These are phyloP conservation scores for Mycocentrospora acerina DNA, from an alignment of 2,329 filamentous ascomycete species.

Conservation along the genomic window DNA sequence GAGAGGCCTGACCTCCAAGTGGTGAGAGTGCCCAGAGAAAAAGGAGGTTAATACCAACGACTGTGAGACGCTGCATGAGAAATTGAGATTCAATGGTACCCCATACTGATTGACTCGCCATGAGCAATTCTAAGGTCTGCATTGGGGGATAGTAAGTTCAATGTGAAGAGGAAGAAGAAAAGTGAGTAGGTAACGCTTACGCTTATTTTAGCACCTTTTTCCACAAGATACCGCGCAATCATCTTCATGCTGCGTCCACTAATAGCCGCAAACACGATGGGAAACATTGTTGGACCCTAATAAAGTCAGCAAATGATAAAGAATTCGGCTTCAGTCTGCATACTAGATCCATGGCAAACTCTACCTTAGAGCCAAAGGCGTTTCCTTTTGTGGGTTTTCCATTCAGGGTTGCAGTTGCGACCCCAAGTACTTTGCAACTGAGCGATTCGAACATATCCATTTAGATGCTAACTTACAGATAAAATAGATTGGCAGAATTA, in stretches of 20 bases:
- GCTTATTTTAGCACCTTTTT: slow-evolving; percentile 33
- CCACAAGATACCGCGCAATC: slow-evolving; percentile 37
- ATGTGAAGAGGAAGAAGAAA: no score
- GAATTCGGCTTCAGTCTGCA: background rate
- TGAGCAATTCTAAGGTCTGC: slow-evolving; percentile 38
- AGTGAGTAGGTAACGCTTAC: no score
- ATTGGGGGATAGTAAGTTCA: slow-evolving; percentile 1
- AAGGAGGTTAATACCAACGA: slow-evolving; percentile 34
- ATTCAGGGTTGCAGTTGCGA: slow-evolving; percentile 25
- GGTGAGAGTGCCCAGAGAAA: slow-evolving; percentile 42
- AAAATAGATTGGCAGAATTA: slow-evolving; percentile 35
- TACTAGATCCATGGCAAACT: slow-evolving; percentile 29
- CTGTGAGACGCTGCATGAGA: slow-evolving; percentile 27
- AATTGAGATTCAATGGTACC: slow-evolving; percentile 39
- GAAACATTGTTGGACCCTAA: slow-evolving; percentile 39
- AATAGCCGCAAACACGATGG: slow-evolving; percentile 41
- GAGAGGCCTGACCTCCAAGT: slow-evolving; percentile 40
- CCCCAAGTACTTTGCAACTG: slow-evolving; percentile 36
- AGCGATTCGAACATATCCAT: no score
- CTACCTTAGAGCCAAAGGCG: slow-evolving; percentile 28
- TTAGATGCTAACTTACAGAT: slow-evolving; percentile 28
- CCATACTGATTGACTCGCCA: slow-evolving; percentile 43
- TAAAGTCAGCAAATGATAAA: background rate
- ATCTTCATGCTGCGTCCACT: slow-evolving; percentile 39
- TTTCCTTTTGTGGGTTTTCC: slow-evolving; percentile 24